Evolutionary conservation across 1,139 yeast species (phyloP).

Genomic region (Pichia terricola): DNA sequence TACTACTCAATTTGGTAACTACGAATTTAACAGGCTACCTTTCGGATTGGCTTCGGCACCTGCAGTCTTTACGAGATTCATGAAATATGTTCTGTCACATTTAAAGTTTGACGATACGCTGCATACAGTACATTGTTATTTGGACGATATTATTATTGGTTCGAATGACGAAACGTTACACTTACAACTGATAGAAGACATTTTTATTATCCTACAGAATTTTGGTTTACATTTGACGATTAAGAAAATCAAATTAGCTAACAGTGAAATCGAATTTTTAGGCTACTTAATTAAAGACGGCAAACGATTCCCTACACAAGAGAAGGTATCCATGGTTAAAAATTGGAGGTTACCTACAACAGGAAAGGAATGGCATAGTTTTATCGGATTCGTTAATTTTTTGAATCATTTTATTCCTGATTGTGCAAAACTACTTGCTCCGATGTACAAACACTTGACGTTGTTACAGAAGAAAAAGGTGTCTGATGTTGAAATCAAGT

Average conservation of each 20-base stretch:
- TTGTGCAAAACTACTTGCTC: no score
- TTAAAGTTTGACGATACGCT: neutral
- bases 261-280: neutral
- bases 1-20: no score
- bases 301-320: neutral
- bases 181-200: neutral
- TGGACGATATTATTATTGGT: neutral
- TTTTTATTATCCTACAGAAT: neutral
- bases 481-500: no score
- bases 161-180: neutral
- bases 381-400: no score
- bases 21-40: neutral
- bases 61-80: neutral
- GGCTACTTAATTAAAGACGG: neutral
- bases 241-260: neutral
- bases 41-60: neutral
- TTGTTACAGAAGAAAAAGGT: no score
- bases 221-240: neutral
- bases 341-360: neutral
- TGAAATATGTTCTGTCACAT: neutral
- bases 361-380: neutral
- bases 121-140: neutral
- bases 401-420: no score
- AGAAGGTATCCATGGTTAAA: neutral
- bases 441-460: no score